Conservation (phyloP, 2,329 filamentous ascomycete species). For the Tolypocladium ophioglossoides region DNA sequence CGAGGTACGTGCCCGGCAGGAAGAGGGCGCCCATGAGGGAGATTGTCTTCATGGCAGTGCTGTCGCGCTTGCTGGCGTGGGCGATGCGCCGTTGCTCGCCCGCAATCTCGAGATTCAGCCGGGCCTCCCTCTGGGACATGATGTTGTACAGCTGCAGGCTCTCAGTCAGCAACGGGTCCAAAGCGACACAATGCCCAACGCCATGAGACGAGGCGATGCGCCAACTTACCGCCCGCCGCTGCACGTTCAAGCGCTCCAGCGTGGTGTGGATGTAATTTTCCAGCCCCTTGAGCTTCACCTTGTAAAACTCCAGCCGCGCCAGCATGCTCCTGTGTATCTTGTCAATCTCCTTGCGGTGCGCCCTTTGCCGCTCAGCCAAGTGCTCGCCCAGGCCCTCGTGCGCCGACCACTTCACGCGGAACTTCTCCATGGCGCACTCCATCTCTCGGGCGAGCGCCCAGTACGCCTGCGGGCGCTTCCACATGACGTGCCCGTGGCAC, state of each 20-base stretch:
- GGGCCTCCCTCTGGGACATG: constrained; percentile 53
- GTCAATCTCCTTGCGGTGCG: constrained; percentile 22
- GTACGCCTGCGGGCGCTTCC: constrained; percentile 53
- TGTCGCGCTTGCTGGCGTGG: constrained; percentile 50
- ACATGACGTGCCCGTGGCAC: constrained; percentile 51
- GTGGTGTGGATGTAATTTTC: constrained; percentile 55
- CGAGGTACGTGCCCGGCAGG: constrained; percentile 50
- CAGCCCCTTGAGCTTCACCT: constrained; percentile 48
- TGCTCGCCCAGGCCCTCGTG: constrained; percentile 6
- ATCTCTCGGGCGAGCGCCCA: constrained; percentile 40
- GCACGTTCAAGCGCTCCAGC: constrained; percentile 48
- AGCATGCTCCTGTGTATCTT: constrained; percentile 42
- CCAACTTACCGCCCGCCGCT: constrained; percentile 45
- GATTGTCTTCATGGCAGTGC: constrained; percentile 55
- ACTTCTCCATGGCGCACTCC: constrained; percentile 34
- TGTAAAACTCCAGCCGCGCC: constrained; percentile 48
- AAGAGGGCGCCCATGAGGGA: constrained; percentile 54
- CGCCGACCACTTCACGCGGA: constrained; percentile 18
- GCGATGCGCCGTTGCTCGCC: constrained; percentile 48
- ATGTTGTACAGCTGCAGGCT: constrained; percentile 50
- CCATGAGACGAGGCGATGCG: not conserved
- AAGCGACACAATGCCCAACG: no score
- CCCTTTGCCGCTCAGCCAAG: constrained; percentile 14
- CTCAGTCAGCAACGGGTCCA: not conserved
- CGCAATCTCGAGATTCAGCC: constrained; percentile 53